These are phyloP conservation scores for Leptoxyphium fumago DNA, from an alignment of 2,329 filamentous ascomycete genomes.

Conservation along the genomic window DNA sequence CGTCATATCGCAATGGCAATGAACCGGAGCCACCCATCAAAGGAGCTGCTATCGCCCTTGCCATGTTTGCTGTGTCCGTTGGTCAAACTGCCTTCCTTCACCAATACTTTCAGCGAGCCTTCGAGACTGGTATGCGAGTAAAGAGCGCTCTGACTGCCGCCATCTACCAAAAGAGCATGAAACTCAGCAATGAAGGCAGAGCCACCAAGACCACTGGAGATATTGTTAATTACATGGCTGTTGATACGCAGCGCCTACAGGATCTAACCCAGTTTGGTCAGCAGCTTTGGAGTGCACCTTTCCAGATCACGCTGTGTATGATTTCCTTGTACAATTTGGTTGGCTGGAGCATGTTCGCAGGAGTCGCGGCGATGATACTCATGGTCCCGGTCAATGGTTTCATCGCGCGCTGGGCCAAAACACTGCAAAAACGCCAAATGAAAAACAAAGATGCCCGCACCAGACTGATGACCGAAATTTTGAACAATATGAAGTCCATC, in stretches of 20 bases:
- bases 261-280: conserved; percentile 92
- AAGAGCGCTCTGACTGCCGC: conserved; percentile 79
- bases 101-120: conserved; percentile 93
- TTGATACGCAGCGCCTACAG: conserved; percentile 88
- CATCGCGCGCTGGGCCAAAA: conserved; percentile 88
- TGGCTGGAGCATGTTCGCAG: conserved; percentile 87
- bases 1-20: conserved; percentile 50
- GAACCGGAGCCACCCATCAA: conserved; percentile 63
- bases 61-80: conserved; percentile 80
- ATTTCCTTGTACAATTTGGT: conserved; percentile 89
- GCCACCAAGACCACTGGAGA: conserved; percentile 84
- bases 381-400: conserved; percentile 95
- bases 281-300: conserved; percentile 90
- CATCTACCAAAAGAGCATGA: conserved; percentile 85
- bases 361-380: conserved; percentile 84
- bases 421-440: conserved; percentile 90
- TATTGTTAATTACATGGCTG: conserved; percentile 99
- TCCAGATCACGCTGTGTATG: conserved; percentile 95
- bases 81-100: conserved; percentile 83
- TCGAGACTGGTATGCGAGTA: conserved; percentile 92
- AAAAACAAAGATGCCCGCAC: conserved; percentile 96
- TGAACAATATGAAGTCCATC: conserved; percentile 99
- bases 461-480: conserved; percentile 86
- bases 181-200: conserved; percentile 83
- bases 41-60: conserved; percentile 74